phyloP scores from a whole-genome alignment of 1,139 yeast genomes.

The Sugiyamaella japonica region DNA sequence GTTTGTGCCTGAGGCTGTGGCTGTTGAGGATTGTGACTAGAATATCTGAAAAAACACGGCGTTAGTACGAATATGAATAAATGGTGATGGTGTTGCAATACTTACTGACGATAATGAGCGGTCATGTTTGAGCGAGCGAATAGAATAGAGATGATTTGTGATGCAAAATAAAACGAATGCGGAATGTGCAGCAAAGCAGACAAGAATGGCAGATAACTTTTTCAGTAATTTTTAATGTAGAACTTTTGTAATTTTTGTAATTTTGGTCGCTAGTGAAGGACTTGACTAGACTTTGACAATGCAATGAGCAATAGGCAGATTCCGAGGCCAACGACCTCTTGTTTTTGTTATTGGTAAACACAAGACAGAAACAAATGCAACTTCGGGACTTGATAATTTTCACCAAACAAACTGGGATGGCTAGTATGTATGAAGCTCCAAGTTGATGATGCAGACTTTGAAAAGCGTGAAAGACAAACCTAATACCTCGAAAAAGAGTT shows the following conservation, averaged over 20 bases:
- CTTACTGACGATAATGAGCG: conserved; percentile 13
- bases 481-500: too few relatives aligned
- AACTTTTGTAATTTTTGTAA: neutral
- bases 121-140: conserved; percentile 16
- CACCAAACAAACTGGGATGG: too few relatives aligned
- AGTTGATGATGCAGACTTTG: too few relatives aligned
- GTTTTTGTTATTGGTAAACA: neutral
- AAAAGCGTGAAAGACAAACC: too few relatives aligned
- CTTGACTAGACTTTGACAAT: neutral
- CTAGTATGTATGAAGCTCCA: too few relatives aligned
- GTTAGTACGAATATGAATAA: conserved; percentile 1
- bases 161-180: conserved; percentile 9
- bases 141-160: too few relatives aligned
- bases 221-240: neutral
- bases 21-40: conserved; percentile 2
- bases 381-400: too few relatives aligned
- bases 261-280: neutral
- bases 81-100: neutral
- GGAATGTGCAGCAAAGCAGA: neutral
- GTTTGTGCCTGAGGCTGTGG: neutral
- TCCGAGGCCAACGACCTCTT: neutral
- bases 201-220: conserved; percentile 11
- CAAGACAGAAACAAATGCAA: too few relatives aligned
- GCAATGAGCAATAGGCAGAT: neutral
- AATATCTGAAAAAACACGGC: neutral